Conservation (phyloP, 345 rosid genomes). For the Aethionema arabicum region DNA sequence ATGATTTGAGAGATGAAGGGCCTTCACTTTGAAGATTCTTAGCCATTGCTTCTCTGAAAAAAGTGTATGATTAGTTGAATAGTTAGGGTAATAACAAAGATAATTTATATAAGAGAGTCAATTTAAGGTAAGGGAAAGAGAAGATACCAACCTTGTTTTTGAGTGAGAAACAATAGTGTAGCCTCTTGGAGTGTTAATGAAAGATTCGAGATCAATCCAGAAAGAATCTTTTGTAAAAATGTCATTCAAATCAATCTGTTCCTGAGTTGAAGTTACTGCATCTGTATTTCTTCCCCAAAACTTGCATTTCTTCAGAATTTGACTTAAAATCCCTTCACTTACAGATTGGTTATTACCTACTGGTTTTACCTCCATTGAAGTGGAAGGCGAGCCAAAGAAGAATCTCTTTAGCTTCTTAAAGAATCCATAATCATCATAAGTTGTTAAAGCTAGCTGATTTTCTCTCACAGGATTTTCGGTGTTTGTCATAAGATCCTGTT, state of each 20-base stretch:
- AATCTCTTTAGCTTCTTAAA: constrained; percentile 39
- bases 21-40: constrained; percentile 56
- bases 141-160: constrained; percentile 58
- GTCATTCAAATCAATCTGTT: constrained; percentile 26
- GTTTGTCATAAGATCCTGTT: constrained; percentile 21
- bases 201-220: constrained; percentile 63
- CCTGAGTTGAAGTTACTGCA: constrained; percentile 31
- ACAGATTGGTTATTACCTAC: constrained; percentile 26
- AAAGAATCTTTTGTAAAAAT: constrained; percentile 46
- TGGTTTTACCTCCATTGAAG: constrained; percentile 30
- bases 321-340: constrained; percentile 39
- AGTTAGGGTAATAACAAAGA: background rate
- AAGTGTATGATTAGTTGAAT: constrained; percentile 14
- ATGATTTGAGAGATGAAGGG: constrained; percentile 50
- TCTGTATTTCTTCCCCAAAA: constrained; percentile 38
- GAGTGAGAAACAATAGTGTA: constrained; percentile 49
- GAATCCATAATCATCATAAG: constrained; percentile 35
- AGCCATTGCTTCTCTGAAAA: constrained; percentile 64
- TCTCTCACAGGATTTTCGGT: constrained; percentile 13
- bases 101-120: constrained; percentile 13
- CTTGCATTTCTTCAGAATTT: constrained; percentile 40
- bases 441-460: constrained; percentile 13
- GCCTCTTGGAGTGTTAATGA: constrained; percentile 54
- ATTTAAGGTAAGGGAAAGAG: constrained; percentile 18
- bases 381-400: constrained; percentile 46